Evolutionary conservation across 805 yeast genomes (phyloP), one percentile per base, ranked within the genome.

Genomic region (baker's yeast (Saccharomyces cerevisiae)): DNA sequence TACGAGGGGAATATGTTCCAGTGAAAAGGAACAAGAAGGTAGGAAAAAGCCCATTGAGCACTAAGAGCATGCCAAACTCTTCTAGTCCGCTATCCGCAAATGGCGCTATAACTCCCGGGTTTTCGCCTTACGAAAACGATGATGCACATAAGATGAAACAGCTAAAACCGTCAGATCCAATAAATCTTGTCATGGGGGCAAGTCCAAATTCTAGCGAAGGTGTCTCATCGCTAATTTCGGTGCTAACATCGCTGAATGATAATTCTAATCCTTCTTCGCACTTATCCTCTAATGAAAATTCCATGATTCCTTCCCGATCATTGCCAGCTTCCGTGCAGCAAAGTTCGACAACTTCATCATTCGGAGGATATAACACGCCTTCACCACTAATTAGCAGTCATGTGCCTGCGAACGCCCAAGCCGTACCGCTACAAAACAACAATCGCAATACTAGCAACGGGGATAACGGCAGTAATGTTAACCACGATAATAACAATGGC

Each of bases 1-100:
- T 55, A 17, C 55, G 66, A 17, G 70, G 69, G 3, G 70, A 67
- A 46, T 54, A 54, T 31, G 52, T 53, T 6, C 59, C 59, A 22
- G 51, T 50, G 47, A 61, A 58, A 48, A 56, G 52, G 14, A 51
- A 26, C 31, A 56, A 54, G 48, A 36, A 17, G 9, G 4, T 22
- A 17, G 43, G 43, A 51, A 54, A 41, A 10, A 22, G 43, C 41
- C 31, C 32, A 13, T 26, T n/a, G 21, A 17, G 21, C 9, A 17
- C 17, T 21, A n/a, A 36, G 13, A 36, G 43, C 17, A 36, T 36
- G 30, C 26, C 21, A 30, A 28, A 11, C 24, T 36, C 43, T 10
- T 36, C 43, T 17, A 36, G 43, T 17, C 17, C 43, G 6, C 1
- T 11, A 36, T 36, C 43, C 3, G 17, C 43, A 17, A 36, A 36